A percentile compares a stretch with the other conserved stretches of the same genome.
phyloP scores from a whole-genome alignment of 2,329 filamentous ascomycete genomes.

The Herpotrichia juniperi region DNA sequence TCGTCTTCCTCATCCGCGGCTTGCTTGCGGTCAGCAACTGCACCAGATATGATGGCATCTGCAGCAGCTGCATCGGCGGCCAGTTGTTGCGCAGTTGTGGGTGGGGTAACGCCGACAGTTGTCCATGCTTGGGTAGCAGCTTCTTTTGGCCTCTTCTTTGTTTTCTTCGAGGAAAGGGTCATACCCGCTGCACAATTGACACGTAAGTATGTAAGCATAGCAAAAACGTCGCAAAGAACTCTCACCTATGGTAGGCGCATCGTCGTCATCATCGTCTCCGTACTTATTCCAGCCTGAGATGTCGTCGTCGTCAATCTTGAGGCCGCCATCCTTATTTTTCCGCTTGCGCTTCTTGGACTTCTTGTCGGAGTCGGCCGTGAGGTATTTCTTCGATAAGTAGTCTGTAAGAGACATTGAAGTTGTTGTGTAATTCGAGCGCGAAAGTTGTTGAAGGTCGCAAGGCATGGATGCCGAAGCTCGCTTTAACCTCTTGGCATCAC shows the following conservation, averaged over 20 bases:
- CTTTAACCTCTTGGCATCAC: constrained; percentile 25
- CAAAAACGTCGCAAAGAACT: constrained; percentile 6
- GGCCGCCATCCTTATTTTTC: constrained; percentile 47
- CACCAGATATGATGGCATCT: constrained; percentile 77
- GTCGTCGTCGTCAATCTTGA: constrained; percentile 61
- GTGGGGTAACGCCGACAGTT: constrained; percentile 63
- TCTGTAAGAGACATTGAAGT: constrained; percentile 69
- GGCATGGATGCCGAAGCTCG: background rate
- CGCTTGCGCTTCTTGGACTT: constrained; percentile 61
- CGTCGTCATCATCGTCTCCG: constrained; percentile 61
- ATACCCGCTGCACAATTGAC: constrained; percentile 36
- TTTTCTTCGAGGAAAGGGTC: constrained; percentile 30
- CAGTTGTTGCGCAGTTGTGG: constrained; percentile 63
- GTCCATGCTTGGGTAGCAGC: constrained; percentile 64
- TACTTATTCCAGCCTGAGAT: constrained; percentile 57
- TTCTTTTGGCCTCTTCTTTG: constrained; percentile 68
- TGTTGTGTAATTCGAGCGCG: constrained; percentile 7
- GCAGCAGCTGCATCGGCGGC: constrained; percentile 73
- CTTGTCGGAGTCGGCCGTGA: constrained; percentile 67
- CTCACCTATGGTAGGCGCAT: constrained; percentile 53
- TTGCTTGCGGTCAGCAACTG: constrained; percentile 66
- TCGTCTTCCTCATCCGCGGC: constrained; percentile 54
- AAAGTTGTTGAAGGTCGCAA: constrained; percentile 8
- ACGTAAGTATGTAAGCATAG: constrained; percentile 19
- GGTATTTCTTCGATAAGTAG: constrained; percentile 91